These are phyloP conservation scores for Daphne laureola DNA, from an alignment of 441 rosid species.

Conservation along the genomic window DNA sequence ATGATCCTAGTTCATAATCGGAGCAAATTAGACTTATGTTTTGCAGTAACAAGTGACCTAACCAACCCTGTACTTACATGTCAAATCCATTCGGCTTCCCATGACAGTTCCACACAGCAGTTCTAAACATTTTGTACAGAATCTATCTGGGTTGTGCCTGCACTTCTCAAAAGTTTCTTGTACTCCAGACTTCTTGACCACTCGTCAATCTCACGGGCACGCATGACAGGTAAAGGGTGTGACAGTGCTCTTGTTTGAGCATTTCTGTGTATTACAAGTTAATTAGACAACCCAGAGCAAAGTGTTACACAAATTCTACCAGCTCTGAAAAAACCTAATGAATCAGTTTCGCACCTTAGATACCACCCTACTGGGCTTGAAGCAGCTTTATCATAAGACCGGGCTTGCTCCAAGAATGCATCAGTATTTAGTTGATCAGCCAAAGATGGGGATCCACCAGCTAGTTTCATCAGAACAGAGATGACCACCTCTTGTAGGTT, in stretches of 20 bases:
- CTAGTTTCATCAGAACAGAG: slow-evolving; percentile 90
- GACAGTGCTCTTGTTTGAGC: slow-evolving; percentile 95
- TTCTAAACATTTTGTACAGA: slow-evolving; percentile 30
- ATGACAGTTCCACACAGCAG: slow-evolving; percentile 7
- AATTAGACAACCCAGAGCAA: slow-evolving; percentile 20
- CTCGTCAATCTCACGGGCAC: slow-evolving; percentile 91
- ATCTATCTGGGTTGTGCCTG: slow-evolving; percentile 24
- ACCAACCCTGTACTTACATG: no score
- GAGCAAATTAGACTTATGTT: no score
- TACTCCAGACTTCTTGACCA: slow-evolving; percentile 92
- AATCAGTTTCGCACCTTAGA: slow-evolving; percentile 51
- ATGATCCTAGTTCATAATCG: no score
- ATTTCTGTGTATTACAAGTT: slow-evolving; percentile 43
- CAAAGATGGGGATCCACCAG: slow-evolving; percentile 88
- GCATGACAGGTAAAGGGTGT: slow-evolving; percentile 93
- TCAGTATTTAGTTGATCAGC: slow-evolving; percentile 93
- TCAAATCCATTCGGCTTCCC: neutral
- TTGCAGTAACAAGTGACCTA: no score
- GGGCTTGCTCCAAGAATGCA: slow-evolving; percentile 95
- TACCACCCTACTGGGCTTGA: slow-evolving; percentile 87
- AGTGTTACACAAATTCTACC: neutral
- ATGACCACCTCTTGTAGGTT: slow-evolving; percentile 88
- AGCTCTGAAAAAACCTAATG: slow-evolving; percentile 6
- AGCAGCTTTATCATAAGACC: slow-evolving; percentile 90
- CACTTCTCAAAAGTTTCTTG: slow-evolving; percentile 53